Conservation (phyloP, 2,329 filamentous ascomycete species). For the Pestalotiopsis sp. region DNA sequence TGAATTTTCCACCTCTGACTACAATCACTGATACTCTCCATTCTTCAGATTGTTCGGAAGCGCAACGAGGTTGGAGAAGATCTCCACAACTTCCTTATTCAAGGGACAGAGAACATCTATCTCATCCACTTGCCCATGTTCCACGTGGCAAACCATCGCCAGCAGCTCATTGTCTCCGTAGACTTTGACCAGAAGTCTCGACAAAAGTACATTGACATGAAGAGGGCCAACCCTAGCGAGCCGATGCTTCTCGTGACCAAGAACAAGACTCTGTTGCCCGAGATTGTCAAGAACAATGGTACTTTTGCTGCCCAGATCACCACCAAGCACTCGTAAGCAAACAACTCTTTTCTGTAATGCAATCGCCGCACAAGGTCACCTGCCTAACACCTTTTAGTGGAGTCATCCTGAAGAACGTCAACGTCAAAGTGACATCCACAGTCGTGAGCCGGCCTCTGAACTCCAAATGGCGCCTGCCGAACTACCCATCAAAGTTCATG, state of each 20-base stretch:
- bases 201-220: conserved; percentile 26
- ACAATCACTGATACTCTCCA: background rate
- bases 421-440: conserved; percentile 23
- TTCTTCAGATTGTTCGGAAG: conserved; percentile 29
- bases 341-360: too few relatives aligned
- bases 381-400: conserved; percentile 14
- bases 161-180: conserved; percentile 39
- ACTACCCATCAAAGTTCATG: conserved; percentile 39
- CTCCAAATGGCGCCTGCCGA: conserved; percentile 32
- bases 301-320: conserved; percentile 30
- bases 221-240: conserved; percentile 26
- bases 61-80: conserved; percentile 37
- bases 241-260: conserved; percentile 30
- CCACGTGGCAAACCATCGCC: conserved; percentile 40
- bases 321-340: conserved; percentile 27
- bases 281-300: conserved; percentile 24
- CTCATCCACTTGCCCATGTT: conserved; percentile 41
- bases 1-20: background rate
- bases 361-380: too few relatives aligned
- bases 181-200: conserved; percentile 23
- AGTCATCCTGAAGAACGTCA: conserved; percentile 26
- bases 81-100: conserved; percentile 40
- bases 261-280: conserved; percentile 25
- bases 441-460: conserved; percentile 39
- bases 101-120: conserved; percentile 35